Evolutionary conservation across 768 basidiomycete species (phyloP).

Genomic region (Pleurotus ostreatus): DNA sequence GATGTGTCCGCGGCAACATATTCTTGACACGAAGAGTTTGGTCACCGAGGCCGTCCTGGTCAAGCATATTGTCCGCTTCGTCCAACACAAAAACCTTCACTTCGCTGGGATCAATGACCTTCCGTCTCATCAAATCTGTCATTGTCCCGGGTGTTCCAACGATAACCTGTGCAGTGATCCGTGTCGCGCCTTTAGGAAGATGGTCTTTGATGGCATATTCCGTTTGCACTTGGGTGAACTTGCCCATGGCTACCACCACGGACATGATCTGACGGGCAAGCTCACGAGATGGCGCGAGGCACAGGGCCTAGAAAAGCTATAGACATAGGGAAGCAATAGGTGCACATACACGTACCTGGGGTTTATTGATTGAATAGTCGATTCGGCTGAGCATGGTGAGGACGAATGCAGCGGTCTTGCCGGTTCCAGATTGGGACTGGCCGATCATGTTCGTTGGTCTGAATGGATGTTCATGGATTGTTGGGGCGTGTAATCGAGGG

Average conservation of each 20-base stretch:
- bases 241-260: constrained; percentile 91
- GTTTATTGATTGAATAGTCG: constrained; percentile 76
- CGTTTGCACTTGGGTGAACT: constrained; percentile 89
- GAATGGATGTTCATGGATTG: constrained; percentile 12
- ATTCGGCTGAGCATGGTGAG: constrained; percentile 95
- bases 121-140: constrained; percentile 77
- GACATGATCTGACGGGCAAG: constrained; percentile 97
- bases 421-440: constrained; percentile 98
- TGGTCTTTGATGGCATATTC: constrained; percentile 95
- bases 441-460: constrained; percentile 99
- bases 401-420: constrained; percentile 98
- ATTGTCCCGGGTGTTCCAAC: constrained; percentile 97
- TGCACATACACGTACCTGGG: constrained; percentile 54
- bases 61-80: constrained; percentile 99
- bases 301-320: constrained; percentile 66
- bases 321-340: not conserved
- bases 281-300: constrained; percentile 97
- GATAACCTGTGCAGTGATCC: constrained; percentile 83
- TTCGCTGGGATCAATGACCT: constrained; percentile 71
- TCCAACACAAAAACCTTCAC: constrained; percentile 95
- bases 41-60: constrained; percentile 89
- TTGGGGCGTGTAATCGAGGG: constrained; percentile 1
- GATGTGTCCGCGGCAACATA: constrained; percentile 48
- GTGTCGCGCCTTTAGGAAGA: constrained; percentile 58
- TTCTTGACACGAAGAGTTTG: constrained; percentile 93